A percentile compares a stretch with the other conserved stretches of the same genome.
Conservation (phyloP, 2,329 filamentous ascomycete species). For the Xenosphaeropsis pyriputrescens region DNA sequence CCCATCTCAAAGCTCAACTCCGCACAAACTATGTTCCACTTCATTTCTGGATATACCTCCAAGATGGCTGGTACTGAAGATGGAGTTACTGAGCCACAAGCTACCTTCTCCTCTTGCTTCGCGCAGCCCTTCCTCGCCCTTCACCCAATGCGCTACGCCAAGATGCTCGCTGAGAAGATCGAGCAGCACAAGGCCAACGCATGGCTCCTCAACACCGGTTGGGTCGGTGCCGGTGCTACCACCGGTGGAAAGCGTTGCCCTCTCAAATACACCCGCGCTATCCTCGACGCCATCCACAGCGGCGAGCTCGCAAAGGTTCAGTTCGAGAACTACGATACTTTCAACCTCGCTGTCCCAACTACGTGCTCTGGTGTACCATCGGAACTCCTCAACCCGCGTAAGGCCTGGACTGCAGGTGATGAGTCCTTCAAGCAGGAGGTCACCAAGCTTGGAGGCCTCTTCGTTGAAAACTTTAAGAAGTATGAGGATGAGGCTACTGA, state of each 20-base stretch:
- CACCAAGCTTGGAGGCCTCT: constrained; percentile 75
- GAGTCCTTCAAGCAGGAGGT: constrained; percentile 80
- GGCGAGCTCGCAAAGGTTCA: constrained; percentile 86
- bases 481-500: constrained; percentile 72
- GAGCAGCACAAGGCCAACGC: constrained; percentile 87
- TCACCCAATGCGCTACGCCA: constrained; percentile 97
- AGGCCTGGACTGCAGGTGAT: constrained; percentile 72
- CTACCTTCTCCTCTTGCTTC: constrained; percentile 98
- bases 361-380: constrained; percentile 75
- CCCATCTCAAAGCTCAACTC: constrained; percentile 94
- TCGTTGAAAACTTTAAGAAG: constrained; percentile 97
- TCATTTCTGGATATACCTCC: constrained; percentile 98
- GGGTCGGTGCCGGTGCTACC: constrained; percentile 82
- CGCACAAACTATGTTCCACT: constrained; percentile 99
- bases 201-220: constrained; percentile 97
- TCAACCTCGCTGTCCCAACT: constrained; percentile 95
- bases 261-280: constrained; percentile 96
- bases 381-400: constrained; percentile 89
- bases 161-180: constrained; percentile 98
- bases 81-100: constrained; percentile 90
- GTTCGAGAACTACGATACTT: constrained; percentile 90
- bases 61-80: constrained; percentile 99
- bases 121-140: constrained; percentile 97
- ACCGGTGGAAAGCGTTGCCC: constrained; percentile 95
- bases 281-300: constrained; percentile 94